Conservation (phyloP, 1,139 yeast species). For the Taiozyma sp. region DNA sequence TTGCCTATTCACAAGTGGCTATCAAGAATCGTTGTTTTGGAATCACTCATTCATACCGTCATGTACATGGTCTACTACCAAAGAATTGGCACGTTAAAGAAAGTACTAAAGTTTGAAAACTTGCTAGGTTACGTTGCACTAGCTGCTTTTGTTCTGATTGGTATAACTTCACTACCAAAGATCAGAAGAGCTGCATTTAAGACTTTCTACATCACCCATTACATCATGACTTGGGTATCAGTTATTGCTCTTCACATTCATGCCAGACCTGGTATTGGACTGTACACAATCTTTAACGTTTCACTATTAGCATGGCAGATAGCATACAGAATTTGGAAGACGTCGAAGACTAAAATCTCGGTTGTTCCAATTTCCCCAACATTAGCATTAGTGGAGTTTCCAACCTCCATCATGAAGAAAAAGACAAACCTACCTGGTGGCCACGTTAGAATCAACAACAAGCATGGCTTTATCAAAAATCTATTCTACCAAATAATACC, state of each 20-base stretch:
- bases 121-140: slow-evolving; percentile 65
- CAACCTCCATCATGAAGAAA: slow-evolving; percentile 24
- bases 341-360: slow-evolving; percentile 34
- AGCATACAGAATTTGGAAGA: slow-evolving; percentile 28
- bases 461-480: slow-evolving; percentile 25
- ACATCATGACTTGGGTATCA: slow-evolving; percentile 58
- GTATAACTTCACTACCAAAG: slow-evolving; percentile 51
- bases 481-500: slow-evolving; percentile 32
- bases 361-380: slow-evolving; percentile 41
- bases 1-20: slow-evolving; percentile 88
- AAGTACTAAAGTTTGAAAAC: slow-evolving; percentile 46
- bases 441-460: slow-evolving; percentile 46
- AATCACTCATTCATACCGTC: slow-evolving; percentile 57
- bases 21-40: slow-evolving; percentile 62
- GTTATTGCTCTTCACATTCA: slow-evolving; percentile 61
- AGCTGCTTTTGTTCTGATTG: slow-evolving; percentile 47
- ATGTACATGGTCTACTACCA: slow-evolving; percentile 51
- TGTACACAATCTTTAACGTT: slow-evolving; percentile 42
- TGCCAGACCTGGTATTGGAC: slow-evolving; percentile 64
- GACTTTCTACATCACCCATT: slow-evolving; percentile 63
- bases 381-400: slow-evolving; percentile 40
- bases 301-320: slow-evolving; percentile 40
- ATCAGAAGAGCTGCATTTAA: slow-evolving; percentile 51
- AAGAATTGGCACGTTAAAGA: slow-evolving; percentile 39
- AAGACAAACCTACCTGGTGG: slow-evolving; percentile 41